Evolutionary conservation across 306 rosid species (phyloP).

Genomic region (Sophora flavescens): DNA sequence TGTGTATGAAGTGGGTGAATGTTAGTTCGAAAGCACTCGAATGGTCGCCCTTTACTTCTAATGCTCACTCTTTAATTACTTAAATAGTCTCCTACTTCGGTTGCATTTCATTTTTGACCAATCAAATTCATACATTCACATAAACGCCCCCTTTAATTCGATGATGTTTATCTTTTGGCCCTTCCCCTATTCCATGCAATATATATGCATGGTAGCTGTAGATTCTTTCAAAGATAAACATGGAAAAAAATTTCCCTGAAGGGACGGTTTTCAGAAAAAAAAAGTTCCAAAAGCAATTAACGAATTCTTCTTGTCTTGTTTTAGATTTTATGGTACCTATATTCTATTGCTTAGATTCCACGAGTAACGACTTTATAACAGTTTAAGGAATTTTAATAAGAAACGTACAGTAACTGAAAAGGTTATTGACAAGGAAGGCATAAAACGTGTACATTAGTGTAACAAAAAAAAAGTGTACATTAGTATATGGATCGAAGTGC

Average conservation of each 20-base stretch:
- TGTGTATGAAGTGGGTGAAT: conserved; percentile 37
- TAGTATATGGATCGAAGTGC: not conserved
- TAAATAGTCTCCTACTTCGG: conserved; percentile 35
- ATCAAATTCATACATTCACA: not conserved
- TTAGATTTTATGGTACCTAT: not conserved
- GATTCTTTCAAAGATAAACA: conserved; percentile 18
- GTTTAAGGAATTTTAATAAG: not conserved
- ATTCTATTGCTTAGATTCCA: conserved; percentile 2
- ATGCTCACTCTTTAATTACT: not conserved
- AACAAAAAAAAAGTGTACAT: not conserved
- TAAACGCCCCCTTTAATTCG: conserved; percentile 9
- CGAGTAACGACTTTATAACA: not conserved
- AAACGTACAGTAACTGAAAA: not conserved
- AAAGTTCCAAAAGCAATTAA: not conserved
- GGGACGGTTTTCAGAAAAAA: conserved; percentile 24
- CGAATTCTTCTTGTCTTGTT: not conserved
- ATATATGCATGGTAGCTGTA: not conserved
- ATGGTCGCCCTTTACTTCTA: not conserved
- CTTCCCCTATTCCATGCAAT: conserved; percentile 5
- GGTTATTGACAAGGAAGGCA: not conserved
- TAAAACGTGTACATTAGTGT: not conserved
- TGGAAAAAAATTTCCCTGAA: not conserved
- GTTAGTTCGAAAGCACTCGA: conserved; percentile 36
- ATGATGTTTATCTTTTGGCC: conserved; percentile 32
- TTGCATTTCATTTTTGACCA: conserved; percentile 38